phyloP scores from a whole-genome alignment of 2,329 filamentous ascomycete genomes.

The Colletotrichum tamarilloi region DNA sequence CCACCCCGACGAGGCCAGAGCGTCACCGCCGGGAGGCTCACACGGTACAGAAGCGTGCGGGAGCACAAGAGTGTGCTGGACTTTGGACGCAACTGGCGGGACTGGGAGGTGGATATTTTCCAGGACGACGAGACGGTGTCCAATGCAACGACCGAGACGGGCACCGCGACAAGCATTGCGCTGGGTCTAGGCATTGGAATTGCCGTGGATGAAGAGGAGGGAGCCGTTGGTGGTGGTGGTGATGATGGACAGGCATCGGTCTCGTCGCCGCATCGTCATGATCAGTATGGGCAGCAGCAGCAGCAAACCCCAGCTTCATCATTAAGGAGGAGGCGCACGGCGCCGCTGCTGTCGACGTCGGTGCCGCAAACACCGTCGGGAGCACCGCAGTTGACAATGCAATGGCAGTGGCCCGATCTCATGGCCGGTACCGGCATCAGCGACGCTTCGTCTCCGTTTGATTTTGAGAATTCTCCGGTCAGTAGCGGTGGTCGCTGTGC shows the following conservation, averaged over 20 bases:
- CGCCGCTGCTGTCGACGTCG: slow-evolving; percentile 9
- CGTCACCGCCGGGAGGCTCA: slow-evolving; percentile 21
- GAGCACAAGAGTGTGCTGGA: slow-evolving; percentile 33
- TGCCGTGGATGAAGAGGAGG: slow-evolving; percentile 24
- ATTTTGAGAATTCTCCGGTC: slow-evolving; percentile 4
- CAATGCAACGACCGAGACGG: slow-evolving; percentile 35
- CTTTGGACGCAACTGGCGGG: slow-evolving; percentile 33
- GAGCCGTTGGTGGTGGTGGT: no score
- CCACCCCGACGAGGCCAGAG: slow-evolving; percentile 30
- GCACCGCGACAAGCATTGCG: slow-evolving; percentile 30
- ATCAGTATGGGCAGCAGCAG: neutral
- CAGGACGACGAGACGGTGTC: slow-evolving; percentile 31
- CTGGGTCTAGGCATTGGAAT: slow-evolving; percentile 24
- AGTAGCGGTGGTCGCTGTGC: neutral
- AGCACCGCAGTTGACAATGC: slow-evolving; percentile 15
- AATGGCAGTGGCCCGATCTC: slow-evolving; percentile 18
- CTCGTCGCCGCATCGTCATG: neutral
- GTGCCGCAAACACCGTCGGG: slow-evolving; percentile 26
- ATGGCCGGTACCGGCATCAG: neutral
- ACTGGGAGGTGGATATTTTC: slow-evolving; percentile 35
- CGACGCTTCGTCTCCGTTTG: neutral
- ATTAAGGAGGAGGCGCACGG: slow-evolving; percentile 19
- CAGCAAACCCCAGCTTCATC: slow-evolving; percentile 15
- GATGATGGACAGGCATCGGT: neutral
- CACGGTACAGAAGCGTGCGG: slow-evolving; percentile 30